Conservation (phyloP, 1,284 basidiomycete genomes). For the Heliocybe sulcata region DNA sequence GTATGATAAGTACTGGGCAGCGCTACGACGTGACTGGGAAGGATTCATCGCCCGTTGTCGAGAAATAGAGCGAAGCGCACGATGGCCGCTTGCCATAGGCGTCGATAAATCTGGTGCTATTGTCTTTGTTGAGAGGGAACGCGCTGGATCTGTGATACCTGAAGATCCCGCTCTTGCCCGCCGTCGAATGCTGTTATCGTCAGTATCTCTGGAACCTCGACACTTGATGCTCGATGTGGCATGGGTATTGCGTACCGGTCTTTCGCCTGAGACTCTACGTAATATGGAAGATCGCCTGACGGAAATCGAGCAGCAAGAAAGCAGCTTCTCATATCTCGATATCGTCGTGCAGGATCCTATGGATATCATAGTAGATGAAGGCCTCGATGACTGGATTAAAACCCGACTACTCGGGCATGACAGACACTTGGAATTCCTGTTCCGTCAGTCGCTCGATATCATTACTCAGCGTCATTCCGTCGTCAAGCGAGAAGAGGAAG, state of each 20-base stretch:
- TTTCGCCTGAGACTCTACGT: constrained; percentile 48
- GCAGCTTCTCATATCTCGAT: constrained; percentile 65
- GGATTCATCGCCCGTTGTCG: constrained; percentile 85
- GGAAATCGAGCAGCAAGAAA: constrained; percentile 66
- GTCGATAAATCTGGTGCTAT: constrained; percentile 43
- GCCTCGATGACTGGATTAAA: constrained; percentile 48
- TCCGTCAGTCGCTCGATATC: constrained; percentile 51
- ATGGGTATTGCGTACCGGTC: constrained; percentile 50
- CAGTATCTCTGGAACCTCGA: constrained; percentile 36
- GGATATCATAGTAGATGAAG: constrained; percentile 48
- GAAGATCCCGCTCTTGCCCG: constrained; percentile 65
- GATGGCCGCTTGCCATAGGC: constrained; percentile 75
- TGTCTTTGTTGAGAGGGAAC: constrained; percentile 72
- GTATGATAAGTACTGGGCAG: constrained; percentile 75
- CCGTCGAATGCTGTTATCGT: constrained; percentile 26
- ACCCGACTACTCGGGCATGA: constrained; percentile 48
- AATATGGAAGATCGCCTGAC: constrained; percentile 50
- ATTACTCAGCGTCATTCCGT: constrained; percentile 63
- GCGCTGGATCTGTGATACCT: constrained; percentile 53
- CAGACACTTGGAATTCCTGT: constrained; percentile 45
- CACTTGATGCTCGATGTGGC: constrained; percentile 49
- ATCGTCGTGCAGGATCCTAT: constrained; percentile 51
- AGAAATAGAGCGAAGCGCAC: constrained; percentile 78
- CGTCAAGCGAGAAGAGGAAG: constrained; percentile 69
- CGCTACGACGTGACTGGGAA: constrained; percentile 87